A percentile compares a stretch with the other conserved stretches of the same genome.
These are phyloP conservation scores for Diutina mesorugosa DNA, from an alignment of 1,139 yeast genomes.

Conservation along the genomic window DNA sequence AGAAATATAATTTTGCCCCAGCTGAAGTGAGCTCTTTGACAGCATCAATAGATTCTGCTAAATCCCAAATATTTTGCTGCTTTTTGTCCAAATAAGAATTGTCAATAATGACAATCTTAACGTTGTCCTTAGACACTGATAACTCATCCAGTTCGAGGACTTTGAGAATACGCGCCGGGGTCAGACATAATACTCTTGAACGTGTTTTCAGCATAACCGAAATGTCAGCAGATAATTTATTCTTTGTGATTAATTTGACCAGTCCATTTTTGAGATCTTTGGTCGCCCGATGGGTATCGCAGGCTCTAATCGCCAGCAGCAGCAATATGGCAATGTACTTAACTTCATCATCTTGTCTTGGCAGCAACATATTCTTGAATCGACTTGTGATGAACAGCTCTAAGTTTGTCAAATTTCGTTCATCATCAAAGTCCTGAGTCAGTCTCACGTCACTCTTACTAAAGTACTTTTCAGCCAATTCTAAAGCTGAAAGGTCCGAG, in stretches of 20 bases:
- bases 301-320: slow-evolving; percentile 61
- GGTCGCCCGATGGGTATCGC: slow-evolving; percentile 57
- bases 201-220: slow-evolving; percentile 35
- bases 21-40: slow-evolving; percentile 26
- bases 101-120: slow-evolving; percentile 49
- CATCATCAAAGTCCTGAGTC: slow-evolving; percentile 31
- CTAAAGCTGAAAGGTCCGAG: slow-evolving; percentile 49
- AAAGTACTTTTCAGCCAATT: slow-evolving; percentile 45
- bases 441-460: slow-evolving; percentile 35
- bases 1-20: slow-evolving; percentile 38
- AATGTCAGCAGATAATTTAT: slow-evolving; percentile 47
- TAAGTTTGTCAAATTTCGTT: slow-evolving; percentile 37
- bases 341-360: slow-evolving; percentile 7
- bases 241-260: slow-evolving; percentile 54
- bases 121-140: slow-evolving; percentile 29
- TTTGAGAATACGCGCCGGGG: slow-evolving; percentile 50
- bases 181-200: slow-evolving; percentile 44
- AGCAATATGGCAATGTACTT: slow-evolving; percentile 46
- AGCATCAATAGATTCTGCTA: slow-evolving; percentile 29
- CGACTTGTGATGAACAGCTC: slow-evolving; percentile 28
- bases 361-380: slow-evolving; percentile 32
- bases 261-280: slow-evolving; percentile 43
- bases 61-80: slow-evolving; percentile 52
- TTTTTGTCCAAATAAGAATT: slow-evolving; percentile 52
- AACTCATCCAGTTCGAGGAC: slow-evolving; percentile 30